Evolutionary conservation across 139 green algal species (phyloP), one percentile per base, ranked within the genome.

Genomic region (Micromonas pusilla): DNA sequence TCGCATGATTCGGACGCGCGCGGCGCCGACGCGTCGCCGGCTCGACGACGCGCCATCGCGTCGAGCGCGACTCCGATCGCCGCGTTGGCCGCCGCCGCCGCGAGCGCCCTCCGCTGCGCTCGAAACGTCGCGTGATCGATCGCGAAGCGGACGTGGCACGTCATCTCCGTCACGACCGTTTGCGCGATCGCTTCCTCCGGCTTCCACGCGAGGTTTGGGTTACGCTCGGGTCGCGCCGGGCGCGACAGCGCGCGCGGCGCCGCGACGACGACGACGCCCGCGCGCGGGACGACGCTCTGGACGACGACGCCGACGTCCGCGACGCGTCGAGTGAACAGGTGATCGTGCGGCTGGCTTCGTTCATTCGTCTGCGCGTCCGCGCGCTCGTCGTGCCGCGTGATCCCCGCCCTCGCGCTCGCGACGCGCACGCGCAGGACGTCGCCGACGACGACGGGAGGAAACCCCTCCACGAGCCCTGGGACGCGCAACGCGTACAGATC

Each of bases 401-500:
- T 39, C 2, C 19, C 13, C 25, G 21, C 23, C 37, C 20, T 13
- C 37, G 19, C 2, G 2, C 2, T 1, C 25, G 5, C 36, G 36
- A 63, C 23, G 30, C 68, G 68, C 28, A 28, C 25, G 20, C 25
- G 33, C 23, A 75, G 34, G 37, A 62, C 37, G 37, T 75, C 68
- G 2, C 37, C 37, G 1, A 21, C 37, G 21, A 62, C 23, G 5
- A 75, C 38, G 37, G 33, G 37, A 23, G 68, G 68, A 1, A 25
- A 36, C 1, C 37, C 37, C 37, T 75, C 38, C 21, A 30, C 3
- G n/a, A 75, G 53, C 32, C 68, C 68, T 5, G 68, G 68, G 6
- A 75, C 68, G 19, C 62, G 19, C 4, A 75, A 21, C 2, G 36
- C 60, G 33, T 75, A 75, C 25, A 73, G 21, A 25, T 57, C 45